Base-by-base conservation (phyloP, 148 eudicot genomes). In the Camellia granthamiana region DNA sequence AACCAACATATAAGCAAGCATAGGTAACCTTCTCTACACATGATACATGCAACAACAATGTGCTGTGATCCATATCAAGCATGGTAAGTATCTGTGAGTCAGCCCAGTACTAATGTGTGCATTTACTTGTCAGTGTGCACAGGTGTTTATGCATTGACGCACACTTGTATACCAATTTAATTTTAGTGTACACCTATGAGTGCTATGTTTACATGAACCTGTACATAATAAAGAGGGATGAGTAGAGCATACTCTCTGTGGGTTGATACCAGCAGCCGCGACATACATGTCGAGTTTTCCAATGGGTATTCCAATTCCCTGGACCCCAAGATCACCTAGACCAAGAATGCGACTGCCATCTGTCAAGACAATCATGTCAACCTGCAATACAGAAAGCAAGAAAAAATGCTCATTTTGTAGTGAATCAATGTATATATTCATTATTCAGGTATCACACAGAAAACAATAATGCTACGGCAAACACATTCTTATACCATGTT, bases 331-430 rank as follows among this genome's bases (percentile, higher is more conserved):
- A 78, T 96, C 99, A 79, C 99, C 99, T 49, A 96, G 87, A 69
- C 99, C 99, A 81, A 96, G 98, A 77, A 96, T 96, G 51, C 99
- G 97, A 83, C 99, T 96, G 65, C 99, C 99, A 96, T 96, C 99
- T 69, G 99, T 96, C 85, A 96, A 87, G 69, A 96, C 98, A 83
- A 96, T 94, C 99, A 96, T 96, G 87, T 96, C 99, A 67, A 96
- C 99, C 99, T 93, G 91, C 78, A 87, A 79, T 78, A 64, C 10
- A 80, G 9, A 74, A 65, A 60, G 38, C 60, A 4, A 10, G 76
- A 18, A 51, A 21, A 72, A 72, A 9, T 5, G 11, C 68, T 56
- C 42, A 54, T 21, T 7, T 18, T 23, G 16, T 49, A 52, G 44
- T 23, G 6, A 54, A 1, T 9, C 38, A 30, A 14, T 41, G 42